Percentiles rank a stretch among this genome's conserved stretches.
phyloP scores from a whole-genome alignment of 345 rosid species.

The Acer yangbiense region DNA sequence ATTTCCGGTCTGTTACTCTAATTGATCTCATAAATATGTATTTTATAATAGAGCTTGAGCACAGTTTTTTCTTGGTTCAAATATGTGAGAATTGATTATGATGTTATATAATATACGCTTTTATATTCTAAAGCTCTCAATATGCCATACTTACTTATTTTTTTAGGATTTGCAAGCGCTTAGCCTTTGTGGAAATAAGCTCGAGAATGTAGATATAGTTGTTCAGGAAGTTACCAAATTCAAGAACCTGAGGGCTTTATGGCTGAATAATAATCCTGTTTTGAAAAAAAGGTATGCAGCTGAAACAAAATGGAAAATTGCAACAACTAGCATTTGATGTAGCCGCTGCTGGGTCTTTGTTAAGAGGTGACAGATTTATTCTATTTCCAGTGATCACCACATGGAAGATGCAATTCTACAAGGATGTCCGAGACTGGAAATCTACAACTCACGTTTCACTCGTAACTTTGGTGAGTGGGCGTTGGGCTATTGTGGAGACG shows the following conservation, averaged over 20 bases:
- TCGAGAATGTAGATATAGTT: constrained; percentile 50
- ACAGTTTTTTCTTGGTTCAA: neutral
- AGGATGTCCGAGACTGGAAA: constrained; percentile 72
- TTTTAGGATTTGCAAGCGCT: constrained; percentile 79
- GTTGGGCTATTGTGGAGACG: constrained; percentile 76
- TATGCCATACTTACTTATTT: constrained; percentile 13
- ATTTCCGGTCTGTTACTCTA: constrained; percentile 53
- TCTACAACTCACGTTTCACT: constrained; percentile 77
- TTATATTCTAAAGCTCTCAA: constrained; percentile 19
- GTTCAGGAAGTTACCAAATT: constrained; percentile 66
- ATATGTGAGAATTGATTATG: neutral
- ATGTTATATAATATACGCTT: neutral
- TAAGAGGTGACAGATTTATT: constrained; percentile 20
- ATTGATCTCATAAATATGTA: neutral
- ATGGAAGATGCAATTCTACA: constrained; percentile 52
- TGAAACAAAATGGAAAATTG: constrained; percentile 11
- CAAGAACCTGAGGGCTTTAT: constrained; percentile 70
- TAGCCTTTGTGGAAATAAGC: constrained; percentile 77
- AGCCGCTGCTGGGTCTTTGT: constrained; percentile 11
- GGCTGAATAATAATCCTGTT: constrained; percentile 86
- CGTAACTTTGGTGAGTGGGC: constrained; percentile 79
- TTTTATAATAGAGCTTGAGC: neutral
- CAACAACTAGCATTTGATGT: neutral
- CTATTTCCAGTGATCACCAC: constrained; percentile 45
- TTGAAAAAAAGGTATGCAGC: constrained; percentile 52